Evolutionary conservation across 1,284 basidiomycete genomes (phyloP).

Genomic region (Apiotrichum veenhuisii): DNA sequence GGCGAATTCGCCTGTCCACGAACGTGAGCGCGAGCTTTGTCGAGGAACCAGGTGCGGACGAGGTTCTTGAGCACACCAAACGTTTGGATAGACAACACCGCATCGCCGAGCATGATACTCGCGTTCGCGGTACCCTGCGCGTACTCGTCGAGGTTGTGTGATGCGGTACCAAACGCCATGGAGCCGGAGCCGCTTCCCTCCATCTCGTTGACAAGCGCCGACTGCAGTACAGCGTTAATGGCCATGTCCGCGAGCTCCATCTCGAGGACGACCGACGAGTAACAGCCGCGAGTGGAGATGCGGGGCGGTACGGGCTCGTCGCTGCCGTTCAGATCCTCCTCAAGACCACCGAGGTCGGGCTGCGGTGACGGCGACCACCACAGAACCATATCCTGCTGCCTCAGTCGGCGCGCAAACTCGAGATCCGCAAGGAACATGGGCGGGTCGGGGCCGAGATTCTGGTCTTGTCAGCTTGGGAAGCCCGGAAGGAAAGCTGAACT

Average conservation of each 20-base stretch:
- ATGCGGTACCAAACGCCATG: conserved; percentile 88
- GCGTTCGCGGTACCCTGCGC: conserved; percentile 66
- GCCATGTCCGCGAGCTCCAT: conserved; percentile 87
- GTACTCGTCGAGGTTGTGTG: conserved; percentile 89
- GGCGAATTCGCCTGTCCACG: conserved; percentile 47
- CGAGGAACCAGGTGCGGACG: conserved; percentile 89
- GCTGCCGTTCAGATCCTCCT: conserved; percentile 71
- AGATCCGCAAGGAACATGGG: conserved; percentile 83
- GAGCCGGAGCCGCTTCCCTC: conserved; percentile 85
- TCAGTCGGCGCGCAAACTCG: conserved; percentile 80
- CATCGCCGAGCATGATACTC: conserved; percentile 82
- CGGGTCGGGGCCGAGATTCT: conserved; percentile 84
- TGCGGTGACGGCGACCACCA: conserved; percentile 92
- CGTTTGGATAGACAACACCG: conserved; percentile 82
- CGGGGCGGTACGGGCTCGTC: conserved; percentile 84
- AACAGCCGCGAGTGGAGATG: conserved; percentile 79
- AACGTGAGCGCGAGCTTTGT: conserved; percentile 62
- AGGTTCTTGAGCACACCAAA: conserved; percentile 83
- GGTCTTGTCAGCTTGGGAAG: conserved; percentile 8
- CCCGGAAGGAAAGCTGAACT: conserved; percentile 20
- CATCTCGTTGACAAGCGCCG: conserved; percentile 90
- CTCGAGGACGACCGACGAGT: conserved; percentile 89
- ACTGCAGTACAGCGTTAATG: conserved; percentile 90
- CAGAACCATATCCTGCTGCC: conserved; percentile 82
- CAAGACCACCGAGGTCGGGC: conserved; percentile 92